Evolutionary conservation across 768 basidiomycete genomes (phyloP), one percentile per base, ranked within the genome.

Genomic region (Leccinellum luteum): DNA sequence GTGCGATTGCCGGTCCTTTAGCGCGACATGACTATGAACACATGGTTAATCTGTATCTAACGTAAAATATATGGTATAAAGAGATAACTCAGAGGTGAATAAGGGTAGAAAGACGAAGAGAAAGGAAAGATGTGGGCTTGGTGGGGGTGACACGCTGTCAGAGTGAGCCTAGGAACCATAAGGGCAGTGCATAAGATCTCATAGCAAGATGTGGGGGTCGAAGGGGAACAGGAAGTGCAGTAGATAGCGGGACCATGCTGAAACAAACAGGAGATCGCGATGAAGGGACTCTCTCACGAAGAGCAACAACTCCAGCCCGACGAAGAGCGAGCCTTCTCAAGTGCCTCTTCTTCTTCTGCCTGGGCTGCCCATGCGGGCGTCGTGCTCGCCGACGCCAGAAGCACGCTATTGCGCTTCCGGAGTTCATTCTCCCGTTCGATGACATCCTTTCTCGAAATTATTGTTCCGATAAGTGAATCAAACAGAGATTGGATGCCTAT

Each of bases 341-440:
- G 78, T 19, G 86, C 88, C 66, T 88, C 89, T 68, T 92, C 90
- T 66, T 84, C 88, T 55, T 89, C 89, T 23, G 90, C 89, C 68
- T 90, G 87, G 13, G 86, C 87, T 50, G 84, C 81, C 90, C 90
- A 92, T 15, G 83, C 78, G 6, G 90, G 90, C 31, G 87, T 79
- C 31, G 87, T 79, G 55, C 76, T 79, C 38, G 79, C 69, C 55
- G 81, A 79, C 28, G 85, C 79, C 34, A 96, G 76, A 72, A 90
- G 82, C 55, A 97, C 87, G 71, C 92, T 94, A 69, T 94, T 89
- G 53, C 90, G 84, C 69, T 86, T 87, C 74, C 87, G 85, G 56
- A 87, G 69, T 63, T 88, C 85, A 65, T 92, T 90, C 69, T 94
- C 90, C 62, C 77, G 78, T 72, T 94, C 92, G 64, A 95, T 93